phyloP scores from a whole-genome alignment of 352 stramenopile genomes.

The Pythium rishiriense region DNA sequence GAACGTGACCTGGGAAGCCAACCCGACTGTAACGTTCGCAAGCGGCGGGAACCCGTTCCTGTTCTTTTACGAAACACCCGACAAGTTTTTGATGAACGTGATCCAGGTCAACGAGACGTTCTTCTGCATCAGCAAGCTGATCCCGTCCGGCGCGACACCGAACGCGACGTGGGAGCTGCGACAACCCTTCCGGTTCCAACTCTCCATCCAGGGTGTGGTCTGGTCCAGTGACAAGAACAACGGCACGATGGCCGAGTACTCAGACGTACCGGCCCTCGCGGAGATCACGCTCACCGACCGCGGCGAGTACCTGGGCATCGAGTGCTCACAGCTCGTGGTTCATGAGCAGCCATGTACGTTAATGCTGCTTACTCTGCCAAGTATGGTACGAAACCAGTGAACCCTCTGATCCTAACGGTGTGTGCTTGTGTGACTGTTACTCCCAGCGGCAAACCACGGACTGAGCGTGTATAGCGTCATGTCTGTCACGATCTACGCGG shows the following conservation, averaged over 20 bases:
- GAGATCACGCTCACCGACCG: slow-evolving; percentile 66
- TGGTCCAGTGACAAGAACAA: slow-evolving; percentile 37
- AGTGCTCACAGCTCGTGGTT: slow-evolving; percentile 71
- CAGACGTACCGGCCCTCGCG: slow-evolving; percentile 43
- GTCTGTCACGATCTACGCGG: slow-evolving; percentile 81
- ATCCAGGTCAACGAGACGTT: slow-evolving; percentile 63
- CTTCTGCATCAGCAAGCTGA: slow-evolving; percentile 70
- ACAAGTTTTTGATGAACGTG: slow-evolving; percentile 49
- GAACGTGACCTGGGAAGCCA: slow-evolving; percentile 50
- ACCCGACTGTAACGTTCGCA: slow-evolving; percentile 51
- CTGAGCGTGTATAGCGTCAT: slow-evolving; percentile 88
- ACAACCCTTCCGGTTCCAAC: slow-evolving; percentile 71
- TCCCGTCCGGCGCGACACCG: slow-evolving; percentile 55
- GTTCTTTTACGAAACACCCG: slow-evolving; percentile 60
- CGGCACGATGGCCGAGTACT: slow-evolving; percentile 15
- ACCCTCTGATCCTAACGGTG: background rate
- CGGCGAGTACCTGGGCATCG: slow-evolving; percentile 48
- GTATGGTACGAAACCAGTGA: background rate
- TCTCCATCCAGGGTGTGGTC: slow-evolving; percentile 56
- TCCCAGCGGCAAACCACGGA: slow-evolving; percentile 29
- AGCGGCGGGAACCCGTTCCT: slow-evolving; percentile 80
- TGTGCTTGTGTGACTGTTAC: background rate
- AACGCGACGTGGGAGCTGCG: slow-evolving; percentile 74
- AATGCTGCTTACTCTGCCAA: background rate
- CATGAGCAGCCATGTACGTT: slow-evolving; percentile 63